Evolutionary conservation across 1,284 basidiomycete species (phyloP).

Genomic region (Heimioporus retisporus): DNA sequence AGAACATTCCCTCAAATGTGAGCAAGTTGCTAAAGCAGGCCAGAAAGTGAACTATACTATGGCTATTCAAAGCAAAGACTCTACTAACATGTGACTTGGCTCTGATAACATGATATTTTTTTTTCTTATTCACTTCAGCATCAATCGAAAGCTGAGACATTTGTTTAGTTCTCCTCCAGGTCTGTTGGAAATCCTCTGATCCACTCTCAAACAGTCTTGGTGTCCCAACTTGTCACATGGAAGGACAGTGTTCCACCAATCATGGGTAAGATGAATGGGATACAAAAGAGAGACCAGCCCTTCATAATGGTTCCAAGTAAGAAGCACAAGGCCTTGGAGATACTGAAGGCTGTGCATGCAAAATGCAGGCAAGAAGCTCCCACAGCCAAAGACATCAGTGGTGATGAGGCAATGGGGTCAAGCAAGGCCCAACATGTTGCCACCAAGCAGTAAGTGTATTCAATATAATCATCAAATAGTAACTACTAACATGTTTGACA

Average conservation of each 20-base stretch:
- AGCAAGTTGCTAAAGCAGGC: not conserved
- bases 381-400: not conserved
- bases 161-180: not conserved
- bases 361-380: not conserved
- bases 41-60: not conserved
- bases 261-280: not conserved
- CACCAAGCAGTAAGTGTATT: not conserved
- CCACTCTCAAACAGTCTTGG: not conserved
- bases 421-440: not conserved
- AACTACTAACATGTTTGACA: not conserved
- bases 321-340: not conserved
- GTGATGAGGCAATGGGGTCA: not conserved
- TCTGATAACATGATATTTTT: not conserved
- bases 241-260: not conserved
- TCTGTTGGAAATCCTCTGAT: not conserved
- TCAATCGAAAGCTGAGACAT: not conserved
- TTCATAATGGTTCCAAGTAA: conserved; percentile 1
- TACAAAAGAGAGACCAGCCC: not conserved
- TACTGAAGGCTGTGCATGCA: not conserved
- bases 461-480: not conserved
- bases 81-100: not conserved
- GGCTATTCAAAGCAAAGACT: not conserved
- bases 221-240: not conserved
- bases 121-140: not conserved
- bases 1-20: not conserved